A percentile compares a stretch with the other conserved stretches of the same genome.
These are phyloP conservation scores for Penicillium daleae DNA, from an alignment of 495 filamentous ascomycete genomes.

Conservation along the genomic window DNA sequence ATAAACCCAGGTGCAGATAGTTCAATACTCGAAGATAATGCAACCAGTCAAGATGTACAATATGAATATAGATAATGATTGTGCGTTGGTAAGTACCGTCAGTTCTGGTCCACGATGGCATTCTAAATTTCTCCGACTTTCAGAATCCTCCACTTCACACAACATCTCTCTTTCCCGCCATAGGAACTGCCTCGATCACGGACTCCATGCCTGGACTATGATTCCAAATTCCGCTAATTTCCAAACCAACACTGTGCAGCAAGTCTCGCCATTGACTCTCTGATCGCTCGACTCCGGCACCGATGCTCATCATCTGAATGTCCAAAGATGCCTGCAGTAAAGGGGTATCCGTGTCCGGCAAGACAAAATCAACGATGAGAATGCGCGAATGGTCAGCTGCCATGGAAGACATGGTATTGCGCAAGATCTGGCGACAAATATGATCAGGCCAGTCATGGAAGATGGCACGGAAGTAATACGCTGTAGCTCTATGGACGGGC, in stretches of 20 bases:
- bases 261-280: conserved; percentile 42
- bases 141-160: background rate
- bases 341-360: conserved; percentile 39
- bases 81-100: background rate
- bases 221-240: conserved; percentile 41
- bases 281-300: conserved; percentile 45
- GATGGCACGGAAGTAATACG: conserved; percentile 49
- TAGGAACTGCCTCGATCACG: conserved; percentile 38
- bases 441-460: conserved; percentile 53
- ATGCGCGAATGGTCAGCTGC: conserved; percentile 39
- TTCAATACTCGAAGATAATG: no score
- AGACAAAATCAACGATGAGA: conserved; percentile 44
- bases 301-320: conserved; percentile 52
- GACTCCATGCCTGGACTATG: conserved; percentile 40
- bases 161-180: background rate
- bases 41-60: no score
- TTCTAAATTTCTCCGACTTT: background rate
- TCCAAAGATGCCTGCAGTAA: conserved; percentile 43
- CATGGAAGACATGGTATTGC: conserved; percentile 44
- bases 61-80: background rate
- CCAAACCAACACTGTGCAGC: conserved; percentile 37
- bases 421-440: conserved; percentile 41
- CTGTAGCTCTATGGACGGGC: conserved; percentile 40
- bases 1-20: no score
- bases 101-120: no score